phyloP scores from a whole-genome alignment of 257 asterid species.

The Plantago major region DNA sequence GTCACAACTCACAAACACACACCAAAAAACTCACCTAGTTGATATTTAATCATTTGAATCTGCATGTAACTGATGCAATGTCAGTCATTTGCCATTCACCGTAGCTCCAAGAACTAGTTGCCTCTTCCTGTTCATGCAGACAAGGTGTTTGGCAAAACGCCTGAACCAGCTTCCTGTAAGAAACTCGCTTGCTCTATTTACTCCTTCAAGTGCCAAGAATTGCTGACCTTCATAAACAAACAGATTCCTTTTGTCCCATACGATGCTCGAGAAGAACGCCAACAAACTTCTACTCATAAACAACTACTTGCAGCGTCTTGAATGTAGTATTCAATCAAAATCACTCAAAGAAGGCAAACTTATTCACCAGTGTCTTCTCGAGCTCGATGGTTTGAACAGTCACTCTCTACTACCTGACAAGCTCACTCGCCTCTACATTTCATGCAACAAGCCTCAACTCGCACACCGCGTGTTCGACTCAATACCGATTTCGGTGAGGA shows the following conservation, averaged over 20 bases:
- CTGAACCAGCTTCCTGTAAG: background rate
- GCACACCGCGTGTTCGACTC: constrained; percentile 55
- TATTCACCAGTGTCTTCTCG: constrained; percentile 61
- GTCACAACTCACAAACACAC: no score
- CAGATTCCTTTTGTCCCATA: no score
- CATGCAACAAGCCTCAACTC: constrained; percentile 57
- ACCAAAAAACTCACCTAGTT: no score
- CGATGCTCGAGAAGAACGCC: background rate
- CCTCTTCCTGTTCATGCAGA: background rate
- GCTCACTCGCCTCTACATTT: constrained; percentile 62
- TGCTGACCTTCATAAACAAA: no score
- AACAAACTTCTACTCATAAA: constrained; percentile 18
- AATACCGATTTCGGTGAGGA: constrained; percentile 42
- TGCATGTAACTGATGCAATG: no score
- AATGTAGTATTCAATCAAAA: constrained; percentile 40
- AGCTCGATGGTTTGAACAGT: constrained; percentile 23
- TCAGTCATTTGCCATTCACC: no score
- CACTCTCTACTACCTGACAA: constrained; percentile 33
- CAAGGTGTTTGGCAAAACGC: background rate
- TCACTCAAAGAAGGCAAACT: constrained; percentile 49
- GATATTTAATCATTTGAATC: no score
- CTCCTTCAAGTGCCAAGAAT: no score
- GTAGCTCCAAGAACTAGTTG: no score
- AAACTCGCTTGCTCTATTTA: no score
- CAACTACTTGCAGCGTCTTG: constrained; percentile 30